A percentile compares a stretch with the other conserved stretches of the same genome.
Conservation (phyloP, 768 basidiomycete genomes). For the Boletus speciosus region DNA sequence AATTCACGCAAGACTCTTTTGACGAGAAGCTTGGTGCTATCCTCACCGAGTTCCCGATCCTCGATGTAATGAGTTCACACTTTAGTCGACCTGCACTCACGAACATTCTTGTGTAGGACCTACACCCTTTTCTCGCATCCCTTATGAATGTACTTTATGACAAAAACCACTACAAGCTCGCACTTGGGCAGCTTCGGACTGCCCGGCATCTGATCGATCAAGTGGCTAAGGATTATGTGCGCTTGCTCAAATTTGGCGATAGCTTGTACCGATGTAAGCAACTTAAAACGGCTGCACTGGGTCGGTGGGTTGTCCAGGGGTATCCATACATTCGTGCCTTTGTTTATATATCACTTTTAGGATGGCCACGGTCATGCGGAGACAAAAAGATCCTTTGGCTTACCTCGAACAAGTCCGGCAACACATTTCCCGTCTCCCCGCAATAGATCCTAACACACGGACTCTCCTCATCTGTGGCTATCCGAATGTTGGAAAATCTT, state of each 20-base stretch:
- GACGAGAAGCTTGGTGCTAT: slow-evolving; percentile 94
- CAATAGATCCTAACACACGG: slow-evolving; percentile 97
- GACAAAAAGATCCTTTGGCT: slow-evolving; percentile 97
- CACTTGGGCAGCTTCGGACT: slow-evolving; percentile 93
- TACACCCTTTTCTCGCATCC: slow-evolving; percentile 94
- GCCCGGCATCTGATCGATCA: slow-evolving; percentile 95
- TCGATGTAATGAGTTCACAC: slow-evolving; percentile 65
- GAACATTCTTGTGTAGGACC: slow-evolving; percentile 47
- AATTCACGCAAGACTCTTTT: slow-evolving; percentile 95
- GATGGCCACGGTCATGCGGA: slow-evolving; percentile 98
- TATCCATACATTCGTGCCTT: background rate
- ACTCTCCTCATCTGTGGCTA: slow-evolving; percentile 98
- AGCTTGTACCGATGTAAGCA: slow-evolving; percentile 98
- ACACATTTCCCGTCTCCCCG: slow-evolving; percentile 96
- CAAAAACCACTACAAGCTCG: slow-evolving; percentile 99
- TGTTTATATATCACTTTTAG: slow-evolving; percentile 35
- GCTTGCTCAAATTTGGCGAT: slow-evolving; percentile 97
- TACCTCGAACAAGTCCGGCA: slow-evolving; percentile 99
- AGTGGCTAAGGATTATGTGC: slow-evolving; percentile 94
- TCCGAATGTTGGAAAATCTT: slow-evolving; percentile 99
- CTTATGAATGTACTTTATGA: slow-evolving; percentile 98
- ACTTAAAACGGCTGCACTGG: slow-evolving; percentile 94
- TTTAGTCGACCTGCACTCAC: background rate
- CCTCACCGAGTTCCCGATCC: slow-evolving; percentile 93
- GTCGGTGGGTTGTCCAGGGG: slow-evolving; percentile 64